Evolutionary conservation across 2,329 filamentous ascomycete genomes (phyloP).

Genomic region (Cladophialophora bantiana): DNA sequence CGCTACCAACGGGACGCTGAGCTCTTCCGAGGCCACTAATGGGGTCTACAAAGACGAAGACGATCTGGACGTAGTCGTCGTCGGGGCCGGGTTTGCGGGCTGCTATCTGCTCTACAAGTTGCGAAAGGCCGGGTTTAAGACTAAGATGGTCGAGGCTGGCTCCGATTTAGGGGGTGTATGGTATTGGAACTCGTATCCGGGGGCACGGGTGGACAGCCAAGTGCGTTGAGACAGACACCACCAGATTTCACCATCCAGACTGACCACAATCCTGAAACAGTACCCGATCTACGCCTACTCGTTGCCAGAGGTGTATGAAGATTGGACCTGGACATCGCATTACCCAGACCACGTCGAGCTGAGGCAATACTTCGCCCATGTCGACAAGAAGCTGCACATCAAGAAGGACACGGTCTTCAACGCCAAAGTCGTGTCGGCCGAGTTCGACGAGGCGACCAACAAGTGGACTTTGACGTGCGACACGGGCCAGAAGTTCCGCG

Average conservation of each 20-base stretch:
- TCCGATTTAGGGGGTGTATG: conserved; percentile 51
- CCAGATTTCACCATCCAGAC: no score
- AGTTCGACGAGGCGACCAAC: conserved; percentile 43
- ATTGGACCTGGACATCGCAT: conserved; percentile 54
- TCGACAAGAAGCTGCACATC: conserved; percentile 50
- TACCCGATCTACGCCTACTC: conserved; percentile 61
- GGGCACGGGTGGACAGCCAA: conserved; percentile 57
- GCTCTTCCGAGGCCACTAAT: no score
- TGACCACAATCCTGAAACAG: no score
- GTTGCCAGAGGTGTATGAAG: conserved; percentile 56
- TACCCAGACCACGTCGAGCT: conserved; percentile 52
- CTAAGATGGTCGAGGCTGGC: conserved; percentile 48
- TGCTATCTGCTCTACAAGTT: conserved; percentile 42
- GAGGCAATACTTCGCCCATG: conserved; percentile 50
- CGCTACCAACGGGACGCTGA: no score
- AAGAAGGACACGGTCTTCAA: conserved; percentile 48
- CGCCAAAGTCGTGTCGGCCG: conserved; percentile 46
- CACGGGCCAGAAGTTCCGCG: conserved; percentile 42
- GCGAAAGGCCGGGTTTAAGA: conserved; percentile 44
- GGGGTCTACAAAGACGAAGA: no score
- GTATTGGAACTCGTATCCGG: conserved; percentile 77
- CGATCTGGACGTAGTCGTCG: conserved; percentile 32
- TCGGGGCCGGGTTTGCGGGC: conserved; percentile 37
- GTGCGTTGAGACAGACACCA: no score
- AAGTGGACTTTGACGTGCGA: conserved; percentile 52